Base-by-base conservation (phyloP, 805 yeast species). In the Monosporozyma siamensis region DNA sequence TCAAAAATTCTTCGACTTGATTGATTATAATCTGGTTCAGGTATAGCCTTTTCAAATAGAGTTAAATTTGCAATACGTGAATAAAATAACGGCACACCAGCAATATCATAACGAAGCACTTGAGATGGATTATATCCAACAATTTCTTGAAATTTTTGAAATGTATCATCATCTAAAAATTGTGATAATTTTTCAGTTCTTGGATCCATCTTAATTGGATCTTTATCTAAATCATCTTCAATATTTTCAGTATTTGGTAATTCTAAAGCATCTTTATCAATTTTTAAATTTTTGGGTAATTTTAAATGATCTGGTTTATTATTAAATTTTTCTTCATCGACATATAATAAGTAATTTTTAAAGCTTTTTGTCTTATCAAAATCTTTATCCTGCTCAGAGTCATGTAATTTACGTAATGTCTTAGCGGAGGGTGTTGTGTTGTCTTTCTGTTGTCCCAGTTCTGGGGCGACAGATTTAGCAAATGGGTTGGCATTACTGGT, bases 51-150 rank as follows among this genome's bases (percentile, higher is more conserved):
- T 46, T 54, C 55, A 5, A 49, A 54, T 34, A 51, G 45, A 10
- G 32, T 40, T 11, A 77, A 66, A 36, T 72, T 64, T 15, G 69
- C 61, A 29, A 29, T 29, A 20, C 63, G 54, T 12, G 82, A 75
- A 61, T 84, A 90, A 15, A 85, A 63, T 21, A 92, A 65, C 2
- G 97, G 96, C 34, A 64, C 65, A 1, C 95, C 94, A 24, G 81
- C 83, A 23, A 84, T 58, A 34, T 88, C 87, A 61, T 90, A 89
- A 44, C 98, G 73, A 27, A 92, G 67, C 2, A 92, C 85, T 64
- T 92, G 98, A 3, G 72, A 69, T 3, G 97, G 89, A 55, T 92
- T 92, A 55, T 82, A 82, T 10, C 82, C 81, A 10, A 85, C 82
- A 2, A 77, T 68, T 41, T 77, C 80, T 23, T 85, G 74, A 60